Evolutionary conservation across 768 basidiomycete genomes (phyloP).

Genomic region (Suillus bovinus): DNA sequence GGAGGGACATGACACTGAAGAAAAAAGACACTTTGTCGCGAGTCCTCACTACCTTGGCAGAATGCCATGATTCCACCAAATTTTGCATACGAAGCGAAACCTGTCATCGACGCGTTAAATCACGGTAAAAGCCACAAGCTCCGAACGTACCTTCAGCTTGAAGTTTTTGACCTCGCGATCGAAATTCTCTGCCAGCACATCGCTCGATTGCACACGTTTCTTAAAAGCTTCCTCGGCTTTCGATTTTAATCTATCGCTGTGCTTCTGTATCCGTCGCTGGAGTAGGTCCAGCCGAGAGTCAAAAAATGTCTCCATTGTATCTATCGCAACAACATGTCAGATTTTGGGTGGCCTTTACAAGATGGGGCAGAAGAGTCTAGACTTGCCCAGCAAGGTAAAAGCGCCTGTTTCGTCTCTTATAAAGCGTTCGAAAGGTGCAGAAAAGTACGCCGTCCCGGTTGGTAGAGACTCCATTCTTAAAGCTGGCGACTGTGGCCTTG

Average conservation of each 20-base stretch:
- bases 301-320: conserved; percentile 94
- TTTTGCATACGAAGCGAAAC: conserved; percentile 77
- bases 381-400: conserved; percentile 81
- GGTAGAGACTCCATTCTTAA: conserved; percentile 31
- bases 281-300: conserved; percentile 85
- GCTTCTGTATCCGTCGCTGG: conserved; percentile 84
- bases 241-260: conserved; percentile 79
- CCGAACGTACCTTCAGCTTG: conserved; percentile 70
- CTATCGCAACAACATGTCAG: conserved; percentile 38
- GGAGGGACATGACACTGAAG: conserved; percentile 87
- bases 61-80: conserved; percentile 87
- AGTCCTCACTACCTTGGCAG: conserved; percentile 82
- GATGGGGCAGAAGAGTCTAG: conserved; percentile 1
- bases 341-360: neutral
- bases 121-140: neutral
- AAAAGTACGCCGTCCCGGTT: conserved; percentile 54
- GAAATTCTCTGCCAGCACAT: conserved; percentile 70
- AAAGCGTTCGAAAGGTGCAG: conserved; percentile 71
- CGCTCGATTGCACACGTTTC: conserved; percentile 54
- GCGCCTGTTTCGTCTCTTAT: conserved; percentile 75
- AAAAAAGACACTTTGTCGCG: conserved; percentile 90
- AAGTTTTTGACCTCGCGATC: conserved; percentile 87
- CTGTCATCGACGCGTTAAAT: conserved; percentile 39
- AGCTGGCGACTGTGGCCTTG: conserved; percentile 41
- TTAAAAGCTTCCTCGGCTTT: conserved; percentile 83